phyloP scores from a whole-genome alignment of 768 basidiomycete species.

The Panellus pusillus region DNA sequence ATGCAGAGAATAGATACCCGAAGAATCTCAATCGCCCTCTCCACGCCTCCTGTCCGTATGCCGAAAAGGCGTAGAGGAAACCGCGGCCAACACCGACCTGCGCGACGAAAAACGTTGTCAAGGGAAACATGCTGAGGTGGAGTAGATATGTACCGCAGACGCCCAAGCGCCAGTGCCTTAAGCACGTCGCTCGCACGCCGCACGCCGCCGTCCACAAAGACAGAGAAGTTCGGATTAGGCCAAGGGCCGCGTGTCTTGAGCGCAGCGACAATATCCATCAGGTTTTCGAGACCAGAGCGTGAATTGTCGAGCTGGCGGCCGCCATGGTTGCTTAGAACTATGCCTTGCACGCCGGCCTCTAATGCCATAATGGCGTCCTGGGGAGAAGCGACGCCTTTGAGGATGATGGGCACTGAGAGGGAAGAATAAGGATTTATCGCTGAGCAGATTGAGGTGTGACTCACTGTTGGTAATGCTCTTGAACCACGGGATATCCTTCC shows the following conservation, averaged over 20 bases:
- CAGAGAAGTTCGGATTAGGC: conserved; percentile 66
- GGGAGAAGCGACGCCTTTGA: conserved; percentile 68
- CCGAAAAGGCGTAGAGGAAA: conserved; percentile 84
- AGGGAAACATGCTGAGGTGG: conserved; percentile 34
- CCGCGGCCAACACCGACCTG: conserved; percentile 83
- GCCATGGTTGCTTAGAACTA: conserved; percentile 62
- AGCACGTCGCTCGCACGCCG: conserved; percentile 80
- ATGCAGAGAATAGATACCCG: conserved; percentile 38
- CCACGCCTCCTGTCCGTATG: conserved; percentile 89
- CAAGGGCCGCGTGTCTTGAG: conserved; percentile 55
- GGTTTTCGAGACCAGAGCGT: conserved; percentile 69
- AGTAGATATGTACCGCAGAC: conserved; percentile 44
- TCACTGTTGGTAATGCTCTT: conserved; percentile 71
- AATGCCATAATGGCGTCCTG: conserved; percentile 38
- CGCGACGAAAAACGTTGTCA: conserved; percentile 27
- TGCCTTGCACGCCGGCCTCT: conserved; percentile 34
- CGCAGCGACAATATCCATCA: conserved; percentile 64
- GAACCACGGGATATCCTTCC: conserved; percentile 86
- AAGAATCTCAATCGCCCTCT: conserved; percentile 77
- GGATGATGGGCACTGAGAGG: conserved; percentile 58
- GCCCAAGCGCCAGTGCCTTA: conserved; percentile 83
- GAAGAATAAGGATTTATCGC: conserved; percentile 40
- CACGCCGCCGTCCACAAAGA: conserved; percentile 78
- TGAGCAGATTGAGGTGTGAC: conserved; percentile 1
- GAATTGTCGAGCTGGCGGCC: conserved; percentile 59